Evolutionary conservation across 2,329 filamentous ascomycete genomes (phyloP).

Genomic region (Aspergillus persii): DNA sequence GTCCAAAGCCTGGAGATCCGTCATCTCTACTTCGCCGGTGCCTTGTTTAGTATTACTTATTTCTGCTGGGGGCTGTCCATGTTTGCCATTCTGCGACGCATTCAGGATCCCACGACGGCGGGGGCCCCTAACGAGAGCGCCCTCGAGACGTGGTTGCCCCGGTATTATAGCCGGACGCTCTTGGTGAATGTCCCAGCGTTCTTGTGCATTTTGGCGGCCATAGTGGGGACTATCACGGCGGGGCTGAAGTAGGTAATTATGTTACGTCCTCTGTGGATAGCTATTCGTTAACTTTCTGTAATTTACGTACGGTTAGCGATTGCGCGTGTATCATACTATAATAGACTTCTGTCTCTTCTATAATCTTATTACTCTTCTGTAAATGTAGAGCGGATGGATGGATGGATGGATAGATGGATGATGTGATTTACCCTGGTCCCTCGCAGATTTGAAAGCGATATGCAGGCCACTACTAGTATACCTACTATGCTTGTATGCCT

Average conservation of each 20-base stretch:
- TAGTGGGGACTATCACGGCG: constrained; percentile 5
- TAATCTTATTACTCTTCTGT: background rate
- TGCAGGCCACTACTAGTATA: background rate
- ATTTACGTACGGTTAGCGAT: background rate
- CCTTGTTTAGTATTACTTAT: constrained; percentile 6
- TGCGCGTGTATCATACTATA: background rate
- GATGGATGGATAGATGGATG: constrained; percentile 11
- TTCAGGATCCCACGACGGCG: background rate
- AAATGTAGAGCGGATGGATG: constrained; percentile 4
- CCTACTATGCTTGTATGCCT: background rate
- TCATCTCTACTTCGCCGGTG: constrained; percentile 6
- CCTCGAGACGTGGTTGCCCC: constrained; percentile 5
- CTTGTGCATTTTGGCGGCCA: constrained; percentile 5
- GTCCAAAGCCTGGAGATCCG: constrained; percentile 1
- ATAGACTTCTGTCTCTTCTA: background rate
- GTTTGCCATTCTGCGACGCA: constrained; percentile 7
- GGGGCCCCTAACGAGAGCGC: constrained; percentile 2
- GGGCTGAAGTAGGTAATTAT: constrained; percentile 2
- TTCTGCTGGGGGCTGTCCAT: constrained; percentile 10
- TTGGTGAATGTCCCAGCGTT: constrained; percentile 7
- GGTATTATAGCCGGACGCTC: constrained; percentile 1
- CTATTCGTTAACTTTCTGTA: background rate
- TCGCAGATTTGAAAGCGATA: constrained; percentile 5
- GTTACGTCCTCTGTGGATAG: background rate
- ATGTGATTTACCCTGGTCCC: constrained; percentile 8